Evolutionary conservation across 306 rosid genomes (phyloP).

Genomic region (Prunus mira): DNA sequence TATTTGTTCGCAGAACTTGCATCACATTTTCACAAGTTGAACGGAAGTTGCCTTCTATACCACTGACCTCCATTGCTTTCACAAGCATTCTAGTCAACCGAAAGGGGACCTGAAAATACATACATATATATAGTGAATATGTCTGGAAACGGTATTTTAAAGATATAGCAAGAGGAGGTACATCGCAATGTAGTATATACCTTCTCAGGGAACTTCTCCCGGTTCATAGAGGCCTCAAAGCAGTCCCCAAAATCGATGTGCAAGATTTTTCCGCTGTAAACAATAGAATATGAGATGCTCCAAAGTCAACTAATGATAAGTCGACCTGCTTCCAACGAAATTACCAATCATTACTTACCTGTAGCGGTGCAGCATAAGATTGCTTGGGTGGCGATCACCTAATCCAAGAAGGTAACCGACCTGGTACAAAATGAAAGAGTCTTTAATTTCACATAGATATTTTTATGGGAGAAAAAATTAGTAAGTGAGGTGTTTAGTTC

Average conservation of each 20-base stretch:
- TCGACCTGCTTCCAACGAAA: slow-evolving; percentile 11
- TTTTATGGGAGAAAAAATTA: neutral
- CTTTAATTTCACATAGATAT: neutral
- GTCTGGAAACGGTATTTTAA: slow-evolving; percentile 19
- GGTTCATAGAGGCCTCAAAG: slow-evolving; percentile 96
- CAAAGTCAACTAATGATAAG: slow-evolving; percentile 6
- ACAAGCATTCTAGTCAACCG: slow-evolving; percentile 99
- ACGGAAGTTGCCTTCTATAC: slow-evolving; percentile 97
- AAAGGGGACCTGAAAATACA: slow-evolving; percentile 73
- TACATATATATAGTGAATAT: neutral
- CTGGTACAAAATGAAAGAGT: slow-evolving; percentile 33
- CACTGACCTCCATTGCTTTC: slow-evolving; percentile 99
- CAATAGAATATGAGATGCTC: slow-evolving; percentile 21
- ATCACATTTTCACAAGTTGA: slow-evolving; percentile 96
- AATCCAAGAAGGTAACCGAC: slow-evolving; percentile 99
- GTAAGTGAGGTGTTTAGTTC: neutral
- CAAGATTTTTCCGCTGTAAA: slow-evolving; percentile 87
- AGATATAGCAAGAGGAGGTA: slow-evolving; percentile 3
- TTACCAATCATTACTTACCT: slow-evolving; percentile 48
- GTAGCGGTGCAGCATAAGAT: slow-evolving; percentile 87
- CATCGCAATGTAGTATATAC: slow-evolving; percentile 26
- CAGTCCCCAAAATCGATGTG: slow-evolving; percentile 99
- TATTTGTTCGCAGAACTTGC: slow-evolving; percentile 87
- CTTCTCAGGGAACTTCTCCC: slow-evolving; percentile 98
- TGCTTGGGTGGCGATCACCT: slow-evolving; percentile 99